A percentile compares a stretch with the other conserved stretches of the same genome.
phyloP scores from a whole-genome alignment of 2,329 filamentous ascomycete species.

The Nemania bipapillata region DNA sequence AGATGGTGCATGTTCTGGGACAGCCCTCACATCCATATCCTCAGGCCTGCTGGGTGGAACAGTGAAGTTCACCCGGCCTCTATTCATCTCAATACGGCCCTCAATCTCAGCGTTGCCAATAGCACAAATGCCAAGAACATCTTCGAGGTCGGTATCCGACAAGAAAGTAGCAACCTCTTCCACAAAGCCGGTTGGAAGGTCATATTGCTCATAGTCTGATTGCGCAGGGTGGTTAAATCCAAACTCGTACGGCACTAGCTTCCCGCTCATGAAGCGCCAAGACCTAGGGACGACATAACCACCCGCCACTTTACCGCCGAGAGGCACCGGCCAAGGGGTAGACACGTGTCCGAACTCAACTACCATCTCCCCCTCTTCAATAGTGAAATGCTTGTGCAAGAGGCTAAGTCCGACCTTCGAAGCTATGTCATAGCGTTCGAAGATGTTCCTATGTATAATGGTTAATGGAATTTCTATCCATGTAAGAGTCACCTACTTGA shows the following conservation, averaged over 20 bases:
- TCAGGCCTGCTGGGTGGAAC: constrained; percentile 31
- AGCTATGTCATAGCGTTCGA: constrained; percentile 29
- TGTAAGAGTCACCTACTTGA: constrained; percentile 13
- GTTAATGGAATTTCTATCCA: neutral
- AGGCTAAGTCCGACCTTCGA: constrained; percentile 27
- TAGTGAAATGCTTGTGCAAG: constrained; percentile 31
- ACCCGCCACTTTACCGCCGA: constrained; percentile 26
- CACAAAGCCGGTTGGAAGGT: constrained; percentile 22
- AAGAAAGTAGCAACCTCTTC: constrained; percentile 26
- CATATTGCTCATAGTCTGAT: constrained; percentile 19
- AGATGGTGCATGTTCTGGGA: constrained; percentile 29
- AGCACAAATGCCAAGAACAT: constrained; percentile 28
- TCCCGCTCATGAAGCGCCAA: constrained; percentile 23
- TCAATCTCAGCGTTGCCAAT: constrained; percentile 27
- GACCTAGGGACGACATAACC: constrained; percentile 31
- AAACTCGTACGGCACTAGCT: constrained; percentile 26
- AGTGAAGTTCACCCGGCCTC: constrained; percentile 30
- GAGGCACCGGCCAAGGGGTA: constrained; percentile 30
- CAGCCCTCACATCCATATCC: constrained; percentile 30
- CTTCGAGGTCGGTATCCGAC: constrained; percentile 18
- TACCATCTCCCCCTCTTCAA: constrained; percentile 28
- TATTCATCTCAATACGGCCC: constrained; percentile 31
- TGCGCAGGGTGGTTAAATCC: constrained; percentile 34
- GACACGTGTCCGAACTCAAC: constrained; percentile 32
- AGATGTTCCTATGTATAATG: constrained; percentile 22